Percentiles rank a stretch among this genome's conserved stretches.
These are phyloP conservation scores for Aspergillus arachidicola DNA, from an alignment of 2,329 filamentous ascomycete genomes.

Conservation along the genomic window DNA sequence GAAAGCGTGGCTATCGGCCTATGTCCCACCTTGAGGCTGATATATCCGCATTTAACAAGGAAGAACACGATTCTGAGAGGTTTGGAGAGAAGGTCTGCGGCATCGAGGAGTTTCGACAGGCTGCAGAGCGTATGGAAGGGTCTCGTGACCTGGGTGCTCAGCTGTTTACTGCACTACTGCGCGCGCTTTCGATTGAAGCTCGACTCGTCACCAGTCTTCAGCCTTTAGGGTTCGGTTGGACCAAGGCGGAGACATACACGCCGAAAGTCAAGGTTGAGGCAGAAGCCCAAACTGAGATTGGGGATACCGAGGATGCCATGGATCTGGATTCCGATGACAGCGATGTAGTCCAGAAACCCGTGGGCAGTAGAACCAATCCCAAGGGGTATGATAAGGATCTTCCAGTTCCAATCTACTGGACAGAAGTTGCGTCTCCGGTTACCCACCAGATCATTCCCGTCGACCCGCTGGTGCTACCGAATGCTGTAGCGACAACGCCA, in stretches of 20 bases:
- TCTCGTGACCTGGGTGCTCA: conserved; percentile 88
- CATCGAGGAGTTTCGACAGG: conserved; percentile 67
- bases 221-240: conserved; percentile 87
- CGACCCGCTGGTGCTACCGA: conserved; percentile 70
- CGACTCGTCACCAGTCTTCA: conserved; percentile 84
- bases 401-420: conserved; percentile 88
- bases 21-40: conserved; percentile 74
- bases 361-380: conserved; percentile 42
- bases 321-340: conserved; percentile 24
- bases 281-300: conserved; percentile 9
- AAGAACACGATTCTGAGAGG: conserved; percentile 60
- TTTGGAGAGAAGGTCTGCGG: conserved; percentile 78
- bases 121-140: conserved; percentile 71
- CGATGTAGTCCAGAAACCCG: conserved; percentile 23
- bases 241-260: conserved; percentile 77
- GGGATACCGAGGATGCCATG: conserved; percentile 19
- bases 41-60: conserved; percentile 68
- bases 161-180: conserved; percentile 81
- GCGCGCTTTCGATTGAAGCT: conserved; percentile 79
- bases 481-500: conserved; percentile 68
- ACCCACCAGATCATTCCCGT: conserved; percentile 79
- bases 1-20: conserved; percentile 88
- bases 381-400: conserved; percentile 73
- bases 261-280: conserved; percentile 30
- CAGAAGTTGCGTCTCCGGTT: conserved; percentile 80